Evolutionary conservation across 2,329 filamentous ascomycete species (phyloP), one percentile per base, ranked within the genome.

Genomic region (Hymenoscyphus occultus): DNA sequence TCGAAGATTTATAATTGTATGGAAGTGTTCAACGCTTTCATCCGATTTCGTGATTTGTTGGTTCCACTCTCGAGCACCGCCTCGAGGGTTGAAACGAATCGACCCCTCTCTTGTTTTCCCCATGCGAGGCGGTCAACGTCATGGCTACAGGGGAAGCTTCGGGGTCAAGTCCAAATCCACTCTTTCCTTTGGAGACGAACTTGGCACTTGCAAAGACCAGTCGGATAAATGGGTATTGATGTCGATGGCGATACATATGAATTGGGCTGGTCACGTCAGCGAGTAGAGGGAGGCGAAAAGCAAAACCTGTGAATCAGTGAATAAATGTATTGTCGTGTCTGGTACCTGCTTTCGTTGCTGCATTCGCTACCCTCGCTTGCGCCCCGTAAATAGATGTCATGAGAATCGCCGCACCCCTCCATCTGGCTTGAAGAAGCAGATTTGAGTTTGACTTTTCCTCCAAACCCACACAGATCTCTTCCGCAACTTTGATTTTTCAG

Each of bases 81-180:
- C 48, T 51, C 48, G 32, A 28, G n/a, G 48, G 22, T 54, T 28
- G 48, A 54, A 54, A 54, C 48, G 19, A 10, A 35, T 22, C 48
- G 22, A 54, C 48, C 45, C 45, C 45, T 51, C 45, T 12, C 28
- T 51, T 22, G 48, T 45, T 13, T 48, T 28, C 48, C 48, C 48
- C 48, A 54, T 54, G 19, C 22, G 19, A 54, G 48, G 19, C 10
- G 13, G 19, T 12, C 48, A 54, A 54, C 48, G 48, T 54, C 48
- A 54, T 54, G 22, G 48, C 19, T 54, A 28, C 48, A 54, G 48
- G 48, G 48, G 48, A 54, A 54, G 48, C 48, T 54, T 54, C 13
- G 19, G 48, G 19, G 48, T 54, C 19, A 35, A 35, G 6, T 22
- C 9, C 22, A 28, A 54, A 13, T 31, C 48, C 19, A 54, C 19